Percentiles rank a stretch among this genome's conserved stretches.
phyloP scores from a whole-genome alignment of 2,329 filamentous ascomycete species.

The Aspergillus eucalypticola region DNA sequence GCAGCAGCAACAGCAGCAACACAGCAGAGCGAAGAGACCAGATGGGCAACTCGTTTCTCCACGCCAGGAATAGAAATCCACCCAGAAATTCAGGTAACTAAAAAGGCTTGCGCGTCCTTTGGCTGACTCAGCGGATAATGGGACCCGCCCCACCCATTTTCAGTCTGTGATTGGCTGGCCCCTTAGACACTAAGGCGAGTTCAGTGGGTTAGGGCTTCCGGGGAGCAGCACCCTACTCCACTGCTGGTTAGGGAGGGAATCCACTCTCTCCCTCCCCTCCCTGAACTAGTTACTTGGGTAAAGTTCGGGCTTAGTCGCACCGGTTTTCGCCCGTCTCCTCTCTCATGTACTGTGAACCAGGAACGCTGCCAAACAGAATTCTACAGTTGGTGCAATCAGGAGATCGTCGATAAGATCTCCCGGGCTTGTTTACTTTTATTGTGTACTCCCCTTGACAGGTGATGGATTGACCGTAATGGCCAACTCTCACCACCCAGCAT shows the following conservation, averaged over 20 bases:
- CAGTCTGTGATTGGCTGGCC: not conserved
- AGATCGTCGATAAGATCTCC: conserved; percentile 19
- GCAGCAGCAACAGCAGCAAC: conserved; percentile 1
- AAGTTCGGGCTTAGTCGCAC: not conserved
- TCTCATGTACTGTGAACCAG: not conserved
- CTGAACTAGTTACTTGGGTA: not conserved
- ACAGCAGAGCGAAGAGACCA: conserved; percentile 10
- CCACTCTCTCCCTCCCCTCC: not conserved
- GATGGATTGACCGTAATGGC: not conserved
- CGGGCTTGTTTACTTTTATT: conserved; percentile 4
- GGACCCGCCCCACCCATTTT: not conserved
- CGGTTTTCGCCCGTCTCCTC: not conserved
- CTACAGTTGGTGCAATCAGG: conserved; percentile 1
- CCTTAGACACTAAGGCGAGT: not conserved
- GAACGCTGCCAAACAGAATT: too few species aligned
- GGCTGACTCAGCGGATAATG: conserved; percentile 29
- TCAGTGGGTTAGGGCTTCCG: conserved; percentile 5
- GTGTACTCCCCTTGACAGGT: not conserved
- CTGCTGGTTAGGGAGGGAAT: not conserved
- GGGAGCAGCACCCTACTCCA: conserved; percentile 8
- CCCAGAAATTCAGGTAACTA: conserved; percentile 10
- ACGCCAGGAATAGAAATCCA: conserved; percentile 25
- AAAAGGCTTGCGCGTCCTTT: conserved; percentile 36
- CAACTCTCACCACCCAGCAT: too few species aligned
- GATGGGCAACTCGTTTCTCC: conserved; percentile 17